Base-by-base conservation (phyloP, 371 early-diverging fungal species). In the Basidiobolus meristosporus region DNA sequence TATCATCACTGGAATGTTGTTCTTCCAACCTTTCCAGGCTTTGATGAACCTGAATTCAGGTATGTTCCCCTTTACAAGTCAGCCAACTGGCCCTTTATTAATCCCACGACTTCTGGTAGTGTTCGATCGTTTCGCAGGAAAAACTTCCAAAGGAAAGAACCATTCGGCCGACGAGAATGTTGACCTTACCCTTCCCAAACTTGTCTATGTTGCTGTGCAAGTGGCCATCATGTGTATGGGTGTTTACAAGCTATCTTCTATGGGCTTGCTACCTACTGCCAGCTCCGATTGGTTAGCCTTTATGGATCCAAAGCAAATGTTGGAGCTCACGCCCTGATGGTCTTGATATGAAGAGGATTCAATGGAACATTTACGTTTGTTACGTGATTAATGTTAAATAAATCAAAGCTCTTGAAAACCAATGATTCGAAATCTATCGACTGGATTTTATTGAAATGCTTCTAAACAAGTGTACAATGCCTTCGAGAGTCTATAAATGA, bases 241-340 rank as follows among this genome's bases (percentile, higher is more conserved):
- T 21, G 56, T 95, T 21, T 98, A 82, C 57, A 88, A 93, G 44
- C 71, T 82, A 50, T 69, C 73, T 38, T 63, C 81, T 26, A 92
- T 98, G 93, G 98, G 98, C 1, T 53, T 98, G 38, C 57, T 98
- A 47, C 98, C 98, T 0, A 95, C 91, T 0, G 70, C 90, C 0
- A 62, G 80, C 7, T 84, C 85, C 0, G 96, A 98, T 57, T 98
- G 96, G 96, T 57, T 96, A 23, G 82, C 88, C 0, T 97, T 93
- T 54, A 50, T 86, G 39, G 71, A 73, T 15, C 77, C 78, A 6
- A 36, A 36, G 26, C 26, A 26, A 26, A 26, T 26, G 26, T 26
- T 26, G 9, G 26, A 26, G 26, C 9, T 26, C 26, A 26, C 26
- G 3, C 26, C 26, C 9, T 26, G 9, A 5, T 26, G 9, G 9